Conservation (phyloP, 108 stramenopile genomes). For the Pseudonitzschia pungens region DNA sequence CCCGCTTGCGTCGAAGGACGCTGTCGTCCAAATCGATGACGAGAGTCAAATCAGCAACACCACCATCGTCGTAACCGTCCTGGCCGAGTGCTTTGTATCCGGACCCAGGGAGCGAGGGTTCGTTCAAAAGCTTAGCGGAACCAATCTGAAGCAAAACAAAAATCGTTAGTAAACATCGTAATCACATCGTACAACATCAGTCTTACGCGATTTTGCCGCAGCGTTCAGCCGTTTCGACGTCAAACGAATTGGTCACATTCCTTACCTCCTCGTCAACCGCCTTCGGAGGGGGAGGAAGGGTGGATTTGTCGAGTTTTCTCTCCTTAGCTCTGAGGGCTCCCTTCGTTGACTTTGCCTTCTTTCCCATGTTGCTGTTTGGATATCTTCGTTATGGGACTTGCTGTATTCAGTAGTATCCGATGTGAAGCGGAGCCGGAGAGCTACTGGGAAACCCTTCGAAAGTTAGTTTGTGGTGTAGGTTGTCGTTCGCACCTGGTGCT, state of each 20-base stretch:
- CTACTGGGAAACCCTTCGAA: neutral
- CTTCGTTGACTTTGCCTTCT: slow-evolving; percentile 74
- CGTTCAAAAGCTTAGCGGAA: slow-evolving; percentile 74
- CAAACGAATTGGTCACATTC: neutral
- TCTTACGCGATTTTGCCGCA: neutral
- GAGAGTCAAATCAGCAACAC: slow-evolving; percentile 87
- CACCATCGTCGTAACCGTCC: slow-evolving; percentile 87
- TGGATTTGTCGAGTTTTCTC: slow-evolving; percentile 76
- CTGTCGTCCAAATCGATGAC: slow-evolving; percentile 87
- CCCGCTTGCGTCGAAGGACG: slow-evolving; percentile 79
- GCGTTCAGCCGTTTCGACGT: neutral
- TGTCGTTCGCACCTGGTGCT: neutral
- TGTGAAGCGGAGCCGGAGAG: no score
- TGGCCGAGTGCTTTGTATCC: slow-evolving; percentile 82
- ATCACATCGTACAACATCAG: neutral
- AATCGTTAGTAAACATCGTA: neutral
- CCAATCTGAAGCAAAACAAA: slow-evolving; percentile 48
- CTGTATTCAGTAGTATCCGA: no score
- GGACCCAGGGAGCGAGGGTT: slow-evolving; percentile 75
- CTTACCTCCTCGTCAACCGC: slow-evolving; percentile 75
- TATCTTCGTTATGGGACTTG: neutral
- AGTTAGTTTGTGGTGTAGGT: neutral
- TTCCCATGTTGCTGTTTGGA: slow-evolving; percentile 60
- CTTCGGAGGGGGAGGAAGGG: slow-evolving; percentile 76
- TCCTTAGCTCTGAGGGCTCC: slow-evolving; percentile 61